Evolutionary conservation across 2,329 filamentous ascomycete genomes (phyloP).

Genomic region (Pseudocercospora musae): DNA sequence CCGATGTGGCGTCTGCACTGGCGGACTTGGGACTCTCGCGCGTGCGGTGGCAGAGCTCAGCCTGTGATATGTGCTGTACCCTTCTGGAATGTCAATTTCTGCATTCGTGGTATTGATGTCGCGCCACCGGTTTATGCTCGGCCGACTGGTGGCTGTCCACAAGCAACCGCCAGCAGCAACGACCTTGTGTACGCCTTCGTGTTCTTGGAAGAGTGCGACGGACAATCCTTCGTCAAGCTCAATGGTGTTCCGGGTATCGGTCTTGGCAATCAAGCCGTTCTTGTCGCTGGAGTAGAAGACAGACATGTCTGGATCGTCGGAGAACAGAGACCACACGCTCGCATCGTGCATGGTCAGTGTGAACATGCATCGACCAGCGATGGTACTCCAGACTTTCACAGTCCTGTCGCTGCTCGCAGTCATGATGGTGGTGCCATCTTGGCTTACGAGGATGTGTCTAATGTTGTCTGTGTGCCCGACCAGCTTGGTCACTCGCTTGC

Average conservation of each 20-base stretch:
- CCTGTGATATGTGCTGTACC: conserved; percentile 49
- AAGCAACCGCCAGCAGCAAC: conserved; percentile 68
- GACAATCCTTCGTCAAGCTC: conserved; percentile 86
- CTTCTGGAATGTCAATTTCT: conserved; percentile 59
- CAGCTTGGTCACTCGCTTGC: conserved; percentile 90
- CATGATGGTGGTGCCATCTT: conserved; percentile 85
- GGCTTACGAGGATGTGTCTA: conserved; percentile 82
- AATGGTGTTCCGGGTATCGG: conserved; percentile 72
- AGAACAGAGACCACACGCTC: conserved; percentile 94
- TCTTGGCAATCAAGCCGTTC: conserved; percentile 92
- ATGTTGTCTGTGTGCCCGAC: conserved; percentile 96
- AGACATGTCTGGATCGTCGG: conserved; percentile 76
- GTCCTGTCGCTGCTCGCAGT: conserved; percentile 95
- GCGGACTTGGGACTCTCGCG: conserved; percentile 39
- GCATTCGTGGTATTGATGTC: conserved; percentile 75
- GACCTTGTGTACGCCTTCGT: conserved; percentile 71
- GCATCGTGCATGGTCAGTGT: conserved; percentile 99
- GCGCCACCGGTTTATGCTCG: conserved; percentile 87
- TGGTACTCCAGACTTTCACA: conserved; percentile 96
- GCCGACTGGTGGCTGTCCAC: conserved; percentile 87
- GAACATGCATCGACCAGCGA: conserved; percentile 92
- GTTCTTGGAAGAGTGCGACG: conserved; percentile 86
- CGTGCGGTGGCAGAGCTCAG: conserved; percentile 50
- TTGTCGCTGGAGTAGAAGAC: conserved; percentile 95
- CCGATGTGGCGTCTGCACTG: conserved; percentile 6